Conservation (phyloP, 352 stramenopile species). For the Phytophthora rubi region DNA sequence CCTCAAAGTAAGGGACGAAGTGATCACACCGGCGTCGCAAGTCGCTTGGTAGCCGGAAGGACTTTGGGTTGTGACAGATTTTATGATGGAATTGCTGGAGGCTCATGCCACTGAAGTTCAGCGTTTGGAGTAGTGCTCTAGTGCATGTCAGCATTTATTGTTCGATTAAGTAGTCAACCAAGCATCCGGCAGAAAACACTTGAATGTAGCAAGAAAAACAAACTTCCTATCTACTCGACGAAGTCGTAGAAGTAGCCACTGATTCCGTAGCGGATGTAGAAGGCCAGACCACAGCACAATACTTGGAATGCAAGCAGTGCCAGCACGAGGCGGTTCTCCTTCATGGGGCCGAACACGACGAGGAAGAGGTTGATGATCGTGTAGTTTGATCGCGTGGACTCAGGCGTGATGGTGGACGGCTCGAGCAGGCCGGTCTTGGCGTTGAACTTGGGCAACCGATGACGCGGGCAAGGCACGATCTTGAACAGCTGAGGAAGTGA, state of each 20-base stretch:
- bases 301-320: conserved; percentile 80
- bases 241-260: conserved; percentile 91
- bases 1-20: conserved; percentile 48
- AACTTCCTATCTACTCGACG: conserved; percentile 64
- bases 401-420: conserved; percentile 91
- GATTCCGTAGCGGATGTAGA: conserved; percentile 86
- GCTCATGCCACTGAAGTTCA: too few relatives aligned
- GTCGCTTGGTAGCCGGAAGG: conserved; percentile 31
- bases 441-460: conserved; percentile 97
- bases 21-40: conserved; percentile 46
- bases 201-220: conserved; percentile 15
- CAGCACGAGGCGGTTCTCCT: conserved; percentile 74
- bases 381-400: conserved; percentile 84
- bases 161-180: conserved; percentile 16
- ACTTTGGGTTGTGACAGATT: background rate
- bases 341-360: conserved; percentile 85
- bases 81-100: background rate
- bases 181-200: background rate
- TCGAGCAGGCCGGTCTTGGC: conserved; percentile 91
- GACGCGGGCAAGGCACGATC: conserved; percentile 97
- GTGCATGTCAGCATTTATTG: conserved; percentile 12
- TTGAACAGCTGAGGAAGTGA: conserved; percentile 98
- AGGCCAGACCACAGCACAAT: conserved; percentile 72
- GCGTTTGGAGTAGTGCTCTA: too few relatives aligned
- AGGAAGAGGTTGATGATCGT: conserved; percentile 92